Percentiles rank a stretch among this genome's conserved stretches.
Conservation (phyloP, 179 eudicot species). For the Silene coronaria region DNA sequence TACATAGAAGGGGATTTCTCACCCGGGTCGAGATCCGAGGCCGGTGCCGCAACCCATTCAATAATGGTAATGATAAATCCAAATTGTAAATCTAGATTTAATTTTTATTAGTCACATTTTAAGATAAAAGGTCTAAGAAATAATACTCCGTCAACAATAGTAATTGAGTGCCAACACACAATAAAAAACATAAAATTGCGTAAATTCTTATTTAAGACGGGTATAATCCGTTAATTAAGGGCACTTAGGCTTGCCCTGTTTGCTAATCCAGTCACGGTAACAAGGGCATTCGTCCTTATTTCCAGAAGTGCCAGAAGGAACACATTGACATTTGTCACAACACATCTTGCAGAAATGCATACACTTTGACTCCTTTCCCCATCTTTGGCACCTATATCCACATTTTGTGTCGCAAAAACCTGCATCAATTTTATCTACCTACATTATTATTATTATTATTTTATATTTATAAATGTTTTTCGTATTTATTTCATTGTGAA, state of each 20-base stretch:
- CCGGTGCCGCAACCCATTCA: too few relatives aligned
- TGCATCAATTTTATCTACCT: background rate
- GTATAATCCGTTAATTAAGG: conserved; percentile 16
- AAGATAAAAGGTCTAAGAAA: background rate
- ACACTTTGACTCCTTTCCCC: conserved; percentile 28
- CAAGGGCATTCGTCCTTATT: conserved; percentile 33
- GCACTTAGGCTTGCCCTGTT: conserved; percentile 36
- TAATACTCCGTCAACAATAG: background rate
- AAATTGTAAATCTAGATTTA: background rate
- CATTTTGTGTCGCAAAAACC: conserved; percentile 27
- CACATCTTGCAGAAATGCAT: conserved; percentile 33
- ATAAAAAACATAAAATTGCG: too few relatives aligned
- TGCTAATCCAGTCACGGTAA: conserved; percentile 29
- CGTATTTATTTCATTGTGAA: too few relatives aligned
- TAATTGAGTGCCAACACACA: background rate
- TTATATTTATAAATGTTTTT: too few relatives aligned
- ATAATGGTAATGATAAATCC: background rate
- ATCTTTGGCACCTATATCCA: conserved; percentile 21
- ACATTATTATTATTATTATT: too few relatives aligned
- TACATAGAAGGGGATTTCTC: too few relatives aligned
- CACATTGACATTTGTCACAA: conserved; percentile 31
- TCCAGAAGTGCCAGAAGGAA: conserved; percentile 31
- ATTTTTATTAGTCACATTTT: background rate
- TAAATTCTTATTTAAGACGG: too few relatives aligned
- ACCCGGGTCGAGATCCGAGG: too few relatives aligned